Percentiles rank a stretch among this genome's conserved stretches.
These are phyloP conservation scores for Fusarium austroafricanum DNA, from an alignment of 2,329 filamentous ascomycete genomes.

Conservation along the genomic window DNA sequence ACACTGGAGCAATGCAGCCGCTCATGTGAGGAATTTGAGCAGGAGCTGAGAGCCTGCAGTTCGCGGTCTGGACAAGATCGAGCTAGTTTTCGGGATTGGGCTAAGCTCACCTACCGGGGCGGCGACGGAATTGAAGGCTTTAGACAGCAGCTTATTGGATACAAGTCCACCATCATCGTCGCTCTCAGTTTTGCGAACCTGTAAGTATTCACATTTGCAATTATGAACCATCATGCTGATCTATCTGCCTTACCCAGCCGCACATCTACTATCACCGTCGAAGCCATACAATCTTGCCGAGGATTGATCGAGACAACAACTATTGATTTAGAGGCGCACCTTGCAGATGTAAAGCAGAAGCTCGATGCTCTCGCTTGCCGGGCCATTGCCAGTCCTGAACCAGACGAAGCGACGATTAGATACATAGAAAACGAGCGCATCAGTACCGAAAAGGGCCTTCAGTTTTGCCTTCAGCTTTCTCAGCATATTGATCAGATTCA, in stretches of 20 bases:
- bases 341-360: not conserved
- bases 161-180: constrained; percentile 49
- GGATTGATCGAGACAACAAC: not conserved
- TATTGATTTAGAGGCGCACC: not conserved
- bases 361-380: not conserved
- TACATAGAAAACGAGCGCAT: constrained; percentile 30
- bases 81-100: constrained; percentile 59
- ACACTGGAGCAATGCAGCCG: constrained; percentile 56
- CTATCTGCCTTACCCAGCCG: not conserved
- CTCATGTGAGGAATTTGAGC: constrained; percentile 56
- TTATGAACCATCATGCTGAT: not conserved
- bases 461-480: constrained; percentile 35
- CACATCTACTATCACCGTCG: not conserved
- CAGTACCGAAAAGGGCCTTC: constrained; percentile 38
- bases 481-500: constrained; percentile 37
- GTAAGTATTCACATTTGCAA: constrained; percentile 12
- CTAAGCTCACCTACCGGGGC: constrained; percentile 56
- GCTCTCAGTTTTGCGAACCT: constrained; percentile 40
- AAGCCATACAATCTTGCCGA: not conserved
- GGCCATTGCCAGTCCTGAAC: not conserved
- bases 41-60: constrained; percentile 52
- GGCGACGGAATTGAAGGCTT: constrained; percentile 58
- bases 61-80: constrained; percentile 49
- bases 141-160: constrained; percentile 53
- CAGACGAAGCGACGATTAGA: not conserved